A percentile compares a stretch with the other conserved stretches of the same genome.
Conservation (phyloP, 2,329 filamentous ascomycete genomes). For the Helotiales sp. region DNA sequence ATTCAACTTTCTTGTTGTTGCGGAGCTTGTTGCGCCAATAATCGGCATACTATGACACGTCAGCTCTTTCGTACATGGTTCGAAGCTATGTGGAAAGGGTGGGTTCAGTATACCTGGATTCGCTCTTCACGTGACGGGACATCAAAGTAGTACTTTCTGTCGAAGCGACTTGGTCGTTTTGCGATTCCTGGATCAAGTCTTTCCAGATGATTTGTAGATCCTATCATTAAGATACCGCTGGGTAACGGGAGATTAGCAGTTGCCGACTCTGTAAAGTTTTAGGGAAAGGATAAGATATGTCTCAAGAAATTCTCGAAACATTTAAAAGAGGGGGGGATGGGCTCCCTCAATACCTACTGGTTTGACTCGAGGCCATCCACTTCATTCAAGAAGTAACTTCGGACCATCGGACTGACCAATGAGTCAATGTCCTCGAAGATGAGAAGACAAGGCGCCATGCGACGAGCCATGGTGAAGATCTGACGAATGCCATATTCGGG, state of each 20-base stretch:
- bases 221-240: constrained; percentile 70
- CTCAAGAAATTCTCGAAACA: too few relatives aligned
- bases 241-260: too few relatives aligned
- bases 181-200: constrained; percentile 69
- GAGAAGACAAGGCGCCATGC: constrained; percentile 69
- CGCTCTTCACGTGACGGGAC: constrained; percentile 60
- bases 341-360: too few relatives aligned
- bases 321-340: too few relatives aligned
- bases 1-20: constrained; percentile 62
- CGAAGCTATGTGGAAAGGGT: neutral
- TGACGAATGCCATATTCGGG: constrained; percentile 58
- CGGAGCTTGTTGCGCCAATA: constrained; percentile 66
- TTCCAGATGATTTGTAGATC: constrained; percentile 69
- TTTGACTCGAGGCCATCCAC: constrained; percentile 73
- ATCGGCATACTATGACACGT: constrained; percentile 54
- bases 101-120: constrained; percentile 36
- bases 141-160: constrained; percentile 69
- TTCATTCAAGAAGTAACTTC: constrained; percentile 75
- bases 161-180: constrained; percentile 69
- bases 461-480: constrained; percentile 64
- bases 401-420: constrained; percentile 62
- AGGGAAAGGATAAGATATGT: too few relatives aligned
- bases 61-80: neutral
- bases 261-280: too few relatives aligned
- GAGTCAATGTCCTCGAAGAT: constrained; percentile 76